Percentiles rank a stretch among this genome's conserved stretches.
Conservation (phyloP, 2,329 filamentous ascomycete species). For the Clarireedia hainanense region DNA sequence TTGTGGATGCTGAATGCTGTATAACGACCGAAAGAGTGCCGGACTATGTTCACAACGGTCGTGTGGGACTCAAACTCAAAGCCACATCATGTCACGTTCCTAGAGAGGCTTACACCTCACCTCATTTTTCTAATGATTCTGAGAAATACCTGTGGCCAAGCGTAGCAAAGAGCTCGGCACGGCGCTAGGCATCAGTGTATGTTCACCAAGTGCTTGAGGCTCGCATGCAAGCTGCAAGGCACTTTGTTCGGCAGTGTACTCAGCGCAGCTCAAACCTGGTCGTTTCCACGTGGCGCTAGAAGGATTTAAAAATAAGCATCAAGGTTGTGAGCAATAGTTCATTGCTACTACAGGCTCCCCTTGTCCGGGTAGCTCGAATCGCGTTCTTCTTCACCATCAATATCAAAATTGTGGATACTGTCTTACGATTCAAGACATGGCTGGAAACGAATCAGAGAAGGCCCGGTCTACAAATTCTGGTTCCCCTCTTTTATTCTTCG, state of each 20-base stretch:
- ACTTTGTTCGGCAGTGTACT: neutral
- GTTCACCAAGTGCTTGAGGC: neutral
- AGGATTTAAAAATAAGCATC: neutral
- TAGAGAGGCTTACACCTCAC: no score
- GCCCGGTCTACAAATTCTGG: neutral
- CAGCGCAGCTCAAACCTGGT: neutral
- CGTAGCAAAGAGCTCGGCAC: neutral
- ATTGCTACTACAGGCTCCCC: neutral
- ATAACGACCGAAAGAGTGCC: no score
- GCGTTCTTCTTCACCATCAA: neutral
- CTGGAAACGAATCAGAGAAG: neutral
- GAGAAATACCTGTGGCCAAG: neutral
- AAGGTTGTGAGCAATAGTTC: neutral
- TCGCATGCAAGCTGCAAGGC: neutral
- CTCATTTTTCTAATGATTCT: neutral
- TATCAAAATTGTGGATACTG: neutral
- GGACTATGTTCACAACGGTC: no score
- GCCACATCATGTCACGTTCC: no score
- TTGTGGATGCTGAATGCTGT: no score
- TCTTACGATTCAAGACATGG: neutral
- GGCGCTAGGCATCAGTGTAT: neutral
- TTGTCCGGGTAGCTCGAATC: neutral
- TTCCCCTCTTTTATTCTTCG: neutral
- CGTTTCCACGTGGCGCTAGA: neutral
- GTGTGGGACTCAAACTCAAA: no score